A percentile compares a stretch with the other conserved stretches of the same genome.
Conservation (phyloP, 441 rosid species). For the Adansonia grandidieri region DNA sequence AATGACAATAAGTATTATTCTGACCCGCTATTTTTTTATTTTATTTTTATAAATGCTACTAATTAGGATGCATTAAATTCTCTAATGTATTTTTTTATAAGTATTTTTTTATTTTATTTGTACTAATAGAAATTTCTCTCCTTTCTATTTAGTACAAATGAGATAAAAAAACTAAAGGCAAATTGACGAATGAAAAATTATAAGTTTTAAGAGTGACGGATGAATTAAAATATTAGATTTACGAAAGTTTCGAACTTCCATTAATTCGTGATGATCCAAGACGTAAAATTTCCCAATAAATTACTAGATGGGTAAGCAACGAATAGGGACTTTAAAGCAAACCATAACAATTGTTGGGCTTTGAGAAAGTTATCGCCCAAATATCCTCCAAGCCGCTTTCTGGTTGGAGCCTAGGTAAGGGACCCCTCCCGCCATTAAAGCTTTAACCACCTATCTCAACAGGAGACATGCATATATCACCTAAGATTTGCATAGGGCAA, state of each 20-base stretch:
- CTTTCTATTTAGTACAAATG: no score
- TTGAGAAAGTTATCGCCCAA: background rate
- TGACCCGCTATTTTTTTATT: background rate
- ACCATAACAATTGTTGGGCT: slow-evolving; percentile 12
- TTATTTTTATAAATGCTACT: background rate
- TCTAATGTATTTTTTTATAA: no score
- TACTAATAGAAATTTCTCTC: background rate
- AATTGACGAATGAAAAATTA: no score
- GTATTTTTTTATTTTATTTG: no score
- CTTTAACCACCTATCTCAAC: slow-evolving; percentile 13
- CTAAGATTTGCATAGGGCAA: slow-evolving; percentile 34
- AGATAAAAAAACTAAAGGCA: no score
- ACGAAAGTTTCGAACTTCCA: no score
- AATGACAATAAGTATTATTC: background rate
- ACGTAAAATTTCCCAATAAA: background rate
- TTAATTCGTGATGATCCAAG: background rate
- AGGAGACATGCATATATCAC: slow-evolving; percentile 29
- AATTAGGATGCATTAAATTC: no score
- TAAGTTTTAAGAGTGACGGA: no score
- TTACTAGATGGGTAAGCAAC: background rate
- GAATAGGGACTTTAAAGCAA: background rate
- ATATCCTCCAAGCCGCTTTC: background rate
- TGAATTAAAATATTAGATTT: no score
- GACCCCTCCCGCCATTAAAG: slow-evolving; percentile 11
- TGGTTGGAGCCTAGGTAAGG: background rate